These are phyloP conservation scores for Galerina marginata DNA, from an alignment of 768 basidiomycete species.

Conservation along the genomic window DNA sequence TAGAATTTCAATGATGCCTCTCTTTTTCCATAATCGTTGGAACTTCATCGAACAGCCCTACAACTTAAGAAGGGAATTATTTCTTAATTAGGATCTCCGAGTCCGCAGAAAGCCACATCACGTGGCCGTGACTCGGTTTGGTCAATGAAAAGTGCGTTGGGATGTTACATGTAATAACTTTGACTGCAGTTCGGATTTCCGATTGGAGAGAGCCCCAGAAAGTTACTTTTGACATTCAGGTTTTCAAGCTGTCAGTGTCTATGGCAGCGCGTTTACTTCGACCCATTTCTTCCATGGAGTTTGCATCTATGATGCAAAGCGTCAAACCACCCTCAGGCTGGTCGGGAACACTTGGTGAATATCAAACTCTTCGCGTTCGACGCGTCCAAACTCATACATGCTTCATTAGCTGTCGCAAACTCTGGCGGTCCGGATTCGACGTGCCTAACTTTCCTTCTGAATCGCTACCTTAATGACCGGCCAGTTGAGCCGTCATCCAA, in stretches of 20 bases:
- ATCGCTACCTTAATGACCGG: constrained; percentile 43
- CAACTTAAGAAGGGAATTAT: constrained; percentile 7
- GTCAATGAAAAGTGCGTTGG: background rate
- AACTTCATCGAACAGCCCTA: background rate
- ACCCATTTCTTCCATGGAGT: constrained; percentile 56
- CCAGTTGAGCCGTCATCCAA: background rate
- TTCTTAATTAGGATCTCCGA: background rate
- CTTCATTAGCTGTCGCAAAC: constrained; percentile 65
- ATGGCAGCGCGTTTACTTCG: constrained; percentile 21
- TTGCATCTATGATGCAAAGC: constrained; percentile 48
- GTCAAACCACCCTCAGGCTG: constrained; percentile 58
- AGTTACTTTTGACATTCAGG: background rate
- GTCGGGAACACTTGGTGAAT: constrained; percentile 50
- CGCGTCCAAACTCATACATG: background rate
- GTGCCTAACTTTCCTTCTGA: constrained; percentile 73
- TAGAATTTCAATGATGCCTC: too few relatives aligned
- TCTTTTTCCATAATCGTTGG: too few relatives aligned
- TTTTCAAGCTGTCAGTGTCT: background rate
- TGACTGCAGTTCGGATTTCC: too few relatives aligned
- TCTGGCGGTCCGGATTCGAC: constrained; percentile 88
- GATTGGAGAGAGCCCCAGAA: too few relatives aligned
- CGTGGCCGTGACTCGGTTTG: too few relatives aligned
- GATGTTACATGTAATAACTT: too few relatives aligned
- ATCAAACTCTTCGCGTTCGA: background rate
- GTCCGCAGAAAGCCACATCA: background rate